Conservation (phyloP, 306 rosid genomes). For the Boehmeria nivea region DNA sequence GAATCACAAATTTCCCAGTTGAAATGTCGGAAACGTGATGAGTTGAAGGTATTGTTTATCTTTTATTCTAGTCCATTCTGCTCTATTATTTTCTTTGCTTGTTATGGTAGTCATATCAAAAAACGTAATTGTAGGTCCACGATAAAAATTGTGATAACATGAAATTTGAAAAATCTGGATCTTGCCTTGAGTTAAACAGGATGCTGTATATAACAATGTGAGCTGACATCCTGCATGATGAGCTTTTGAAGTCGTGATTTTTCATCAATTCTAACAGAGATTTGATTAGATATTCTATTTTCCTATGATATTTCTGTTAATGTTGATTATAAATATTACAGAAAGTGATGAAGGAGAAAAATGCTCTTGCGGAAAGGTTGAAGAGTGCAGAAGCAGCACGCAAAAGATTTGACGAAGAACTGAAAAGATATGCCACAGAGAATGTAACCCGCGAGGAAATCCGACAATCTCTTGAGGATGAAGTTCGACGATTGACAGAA, state of each 20-base stretch:
- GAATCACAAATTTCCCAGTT: constrained; percentile 77
- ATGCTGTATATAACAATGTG: no score
- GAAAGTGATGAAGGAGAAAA: constrained; percentile 96
- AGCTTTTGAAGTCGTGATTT: background rate
- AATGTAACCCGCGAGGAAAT: constrained; percentile 89
- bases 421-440: constrained; percentile 87
- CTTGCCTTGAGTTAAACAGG: no score
- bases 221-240: no score
- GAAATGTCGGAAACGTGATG: constrained; percentile 96
- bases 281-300: no score
- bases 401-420: constrained; percentile 94
- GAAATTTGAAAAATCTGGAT: background rate
- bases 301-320: no score
- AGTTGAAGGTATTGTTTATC: constrained; percentile 59
- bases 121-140: no score
- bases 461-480: constrained; percentile 91
- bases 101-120: background rate
- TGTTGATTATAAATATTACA: constrained; percentile 37
- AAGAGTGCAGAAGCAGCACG: constrained; percentile 95
- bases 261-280: no score
- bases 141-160: background rate
- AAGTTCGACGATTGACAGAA: constrained; percentile 79
- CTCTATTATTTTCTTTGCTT: background rate
- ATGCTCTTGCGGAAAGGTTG: constrained; percentile 88
- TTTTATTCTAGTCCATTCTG: background rate